Evolutionary conservation across 208 protist genomes (phyloP).

Genomic region (Lotmaria passim): DNA sequence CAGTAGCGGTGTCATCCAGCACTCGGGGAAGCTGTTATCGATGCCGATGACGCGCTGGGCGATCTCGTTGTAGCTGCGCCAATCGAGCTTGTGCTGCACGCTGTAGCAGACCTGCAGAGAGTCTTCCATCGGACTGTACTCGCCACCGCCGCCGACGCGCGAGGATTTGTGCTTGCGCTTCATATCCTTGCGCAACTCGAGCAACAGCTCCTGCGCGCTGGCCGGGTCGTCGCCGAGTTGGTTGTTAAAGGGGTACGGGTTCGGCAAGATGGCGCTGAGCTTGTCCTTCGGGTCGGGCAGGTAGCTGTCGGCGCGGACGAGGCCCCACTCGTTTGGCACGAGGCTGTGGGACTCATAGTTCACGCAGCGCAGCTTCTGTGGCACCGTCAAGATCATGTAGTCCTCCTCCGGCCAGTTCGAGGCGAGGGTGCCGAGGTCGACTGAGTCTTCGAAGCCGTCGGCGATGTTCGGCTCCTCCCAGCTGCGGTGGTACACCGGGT

Average conservation of each 20-base stretch:
- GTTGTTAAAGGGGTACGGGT: slow-evolving; percentile 89
- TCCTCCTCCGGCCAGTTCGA: slow-evolving; percentile 87
- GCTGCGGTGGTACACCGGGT: slow-evolving; percentile 62
- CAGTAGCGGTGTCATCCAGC: slow-evolving; percentile 83
- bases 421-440: slow-evolving; percentile 48
- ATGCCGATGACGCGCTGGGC: slow-evolving; percentile 79
- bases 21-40: slow-evolving; percentile 92
- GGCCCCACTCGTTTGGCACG: slow-evolving; percentile 73
- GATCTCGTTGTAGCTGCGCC: slow-evolving; percentile 82
- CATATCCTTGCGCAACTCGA: slow-evolving; percentile 82
- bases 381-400: slow-evolving; percentile 90
- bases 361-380: slow-evolving; percentile 76
- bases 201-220: slow-evolving; percentile 69
- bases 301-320: slow-evolving; percentile 81
- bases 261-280: slow-evolving; percentile 72
- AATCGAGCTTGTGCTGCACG: slow-evolving; percentile 83
- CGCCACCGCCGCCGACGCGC: slow-evolving; percentile 43
- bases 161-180: slow-evolving; percentile 71
- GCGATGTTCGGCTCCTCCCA: slow-evolving; percentile 76
- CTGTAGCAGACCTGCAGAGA: slow-evolving; percentile 85
- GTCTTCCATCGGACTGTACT: slow-evolving; percentile 84
- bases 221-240: slow-evolving; percentile 80
- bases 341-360: slow-evolving; percentile 56
- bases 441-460: slow-evolving; percentile 73
- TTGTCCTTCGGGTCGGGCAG: slow-evolving; percentile 88